phyloP scores from a whole-genome alignment of 1,284 basidiomycete genomes.

The Puccinia hordei region DNA sequence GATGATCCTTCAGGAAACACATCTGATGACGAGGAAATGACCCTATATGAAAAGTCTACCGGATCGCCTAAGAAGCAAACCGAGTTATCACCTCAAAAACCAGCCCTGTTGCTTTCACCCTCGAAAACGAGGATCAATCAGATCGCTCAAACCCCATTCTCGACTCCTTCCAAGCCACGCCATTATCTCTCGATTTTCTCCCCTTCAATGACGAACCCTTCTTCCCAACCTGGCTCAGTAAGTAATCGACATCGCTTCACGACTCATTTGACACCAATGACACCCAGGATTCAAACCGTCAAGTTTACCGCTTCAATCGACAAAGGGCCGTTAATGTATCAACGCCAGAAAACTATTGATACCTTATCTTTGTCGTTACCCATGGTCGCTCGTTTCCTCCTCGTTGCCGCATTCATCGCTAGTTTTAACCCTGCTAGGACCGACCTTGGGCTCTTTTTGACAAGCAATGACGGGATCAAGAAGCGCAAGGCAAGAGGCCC shows the following conservation, averaged over 20 bases:
- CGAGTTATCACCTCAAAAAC: constrained; percentile 4
- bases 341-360: constrained; percentile 35
- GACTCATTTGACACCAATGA: constrained; percentile 5
- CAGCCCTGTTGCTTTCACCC: constrained; percentile 20
- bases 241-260: constrained; percentile 16
- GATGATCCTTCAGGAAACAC: background rate
- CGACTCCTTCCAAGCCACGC: constrained; percentile 37
- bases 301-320: constrained; percentile 1
- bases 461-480: constrained; percentile 8
- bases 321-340: constrained; percentile 19
- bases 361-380: constrained; percentile 35
- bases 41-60: background rate
- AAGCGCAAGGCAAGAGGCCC: background rate
- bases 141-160: constrained; percentile 30
- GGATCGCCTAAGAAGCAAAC: background rate
- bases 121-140: constrained; percentile 27
- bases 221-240: constrained; percentile 11
- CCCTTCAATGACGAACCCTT: constrained; percentile 3
- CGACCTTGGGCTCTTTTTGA: constrained; percentile 39
- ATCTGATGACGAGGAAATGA: constrained; percentile 9
- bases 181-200: constrained; percentile 42
- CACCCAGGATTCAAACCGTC: constrained; percentile 13
- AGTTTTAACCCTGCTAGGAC: constrained; percentile 43
- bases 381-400: constrained; percentile 15
- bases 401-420: constrained; percentile 35